Base-by-base conservation (phyloP, 1,284 basidiomycete species). In the Puccinia triticina region DNA sequence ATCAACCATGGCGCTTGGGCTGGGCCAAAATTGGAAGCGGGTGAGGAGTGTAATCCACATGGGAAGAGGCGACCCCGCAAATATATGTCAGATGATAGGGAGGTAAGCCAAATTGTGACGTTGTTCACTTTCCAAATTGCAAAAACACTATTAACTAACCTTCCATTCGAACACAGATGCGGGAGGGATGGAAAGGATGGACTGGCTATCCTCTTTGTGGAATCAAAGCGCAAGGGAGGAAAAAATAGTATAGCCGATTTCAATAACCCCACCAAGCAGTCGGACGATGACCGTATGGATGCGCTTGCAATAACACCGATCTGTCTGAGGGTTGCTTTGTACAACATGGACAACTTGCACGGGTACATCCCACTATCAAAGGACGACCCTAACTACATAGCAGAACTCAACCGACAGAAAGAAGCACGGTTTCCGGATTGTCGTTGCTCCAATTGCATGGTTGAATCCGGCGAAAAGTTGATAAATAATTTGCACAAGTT, bases 231-330 rank as follows among this genome's bases (percentile, higher is more conserved):
- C 3, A 69, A 69, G 21, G 34, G 34, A 7, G 67, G 67, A 12
- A 69, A 69, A 26, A 69, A 69, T 26, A 18, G 12, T 29, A 23
- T 46, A 29, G 12, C 12, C 5, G 26, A 69, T 2, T 46, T 69
- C 7, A 69, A 43, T 8, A 43, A 46, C 1, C 23, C 34, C 3
- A 21, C 34, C 11, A 18, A n/a, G 11, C 67, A 69, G 29, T 37
- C 10, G 3, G 40, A 69, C 26, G 67, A 69, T 26, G 67, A 69
- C 23, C 21, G 46, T 4, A 69, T 69, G 67, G 67, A 69, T 48
- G 46, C 67, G 3, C 34, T 69, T 10, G 67, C 67, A 5, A 48
- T 69, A 2, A 69, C 67, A 14, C 67, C 67, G 1, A 23, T 69
- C 23, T 69, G 67, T 32, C 40, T 69, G 8, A 12, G 67, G 12